Evolutionary conservation across 345 rosid genomes (phyloP).

Genomic region (Citrus hindsii): DNA sequence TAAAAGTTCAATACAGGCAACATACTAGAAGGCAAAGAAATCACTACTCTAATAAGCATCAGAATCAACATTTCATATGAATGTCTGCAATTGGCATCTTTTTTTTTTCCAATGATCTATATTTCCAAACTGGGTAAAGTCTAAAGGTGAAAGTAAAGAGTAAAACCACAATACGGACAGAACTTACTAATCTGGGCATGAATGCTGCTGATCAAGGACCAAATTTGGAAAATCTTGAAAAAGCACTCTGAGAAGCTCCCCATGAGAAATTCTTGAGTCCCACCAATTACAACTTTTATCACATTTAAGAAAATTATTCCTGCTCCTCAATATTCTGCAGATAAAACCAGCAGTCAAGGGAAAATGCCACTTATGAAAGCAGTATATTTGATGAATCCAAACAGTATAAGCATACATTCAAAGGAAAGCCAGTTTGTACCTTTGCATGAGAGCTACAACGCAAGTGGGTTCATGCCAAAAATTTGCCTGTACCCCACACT

Average conservation of each 20-base stretch:
- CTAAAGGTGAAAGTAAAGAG: background rate
- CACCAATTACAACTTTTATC: background rate
- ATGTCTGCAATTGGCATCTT: background rate
- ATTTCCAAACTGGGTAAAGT: background rate
- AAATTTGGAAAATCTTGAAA: background rate
- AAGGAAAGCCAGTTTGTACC: background rate
- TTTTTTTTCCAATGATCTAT: background rate
- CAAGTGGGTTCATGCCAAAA: background rate
- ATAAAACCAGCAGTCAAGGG: background rate
- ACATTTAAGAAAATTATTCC: background rate
- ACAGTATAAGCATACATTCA: background rate
- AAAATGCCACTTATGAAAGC: background rate
- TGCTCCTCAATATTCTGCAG: background rate
- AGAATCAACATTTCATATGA: background rate
- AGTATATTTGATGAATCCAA: background rate
- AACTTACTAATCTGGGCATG: background rate
- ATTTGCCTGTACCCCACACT: background rate
- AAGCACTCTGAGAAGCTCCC: background rate
- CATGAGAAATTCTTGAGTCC: background rate
- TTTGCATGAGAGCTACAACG: background rate
- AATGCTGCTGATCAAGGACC: background rate
- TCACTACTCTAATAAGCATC: background rate
- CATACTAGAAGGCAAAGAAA: background rate
- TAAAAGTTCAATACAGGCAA: background rate
- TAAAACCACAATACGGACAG: background rate